Evolutionary conservation across 208 protist genomes (phyloP).

Genomic region (Trypanosoma congolense): DNA sequence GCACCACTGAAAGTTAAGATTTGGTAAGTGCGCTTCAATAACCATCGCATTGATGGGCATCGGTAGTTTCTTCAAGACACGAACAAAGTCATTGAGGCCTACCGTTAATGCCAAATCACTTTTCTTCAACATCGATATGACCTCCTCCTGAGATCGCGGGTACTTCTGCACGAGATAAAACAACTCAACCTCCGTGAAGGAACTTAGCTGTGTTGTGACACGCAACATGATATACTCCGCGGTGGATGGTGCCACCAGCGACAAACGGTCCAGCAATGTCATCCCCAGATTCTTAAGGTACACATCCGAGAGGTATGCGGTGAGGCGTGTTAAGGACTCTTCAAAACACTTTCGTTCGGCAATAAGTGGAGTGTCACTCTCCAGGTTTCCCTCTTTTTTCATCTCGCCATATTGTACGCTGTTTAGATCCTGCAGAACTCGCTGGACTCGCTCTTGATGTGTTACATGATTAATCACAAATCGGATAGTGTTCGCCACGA

Average conservation of each 20-base stretch:
- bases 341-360: constrained; percentile 12
- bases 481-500: constrained; percentile 15
- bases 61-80: constrained; percentile 44
- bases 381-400: constrained; percentile 3
- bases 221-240: constrained; percentile 30
- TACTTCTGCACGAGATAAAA: constrained; percentile 53
- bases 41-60: constrained; percentile 53
- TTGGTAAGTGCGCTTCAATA: constrained; percentile 42
- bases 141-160: constrained; percentile 25
- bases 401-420: background rate
- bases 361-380: constrained; percentile 3
- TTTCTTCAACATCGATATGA: constrained; percentile 35
- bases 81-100: constrained; percentile 58
- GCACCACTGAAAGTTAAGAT: constrained; percentile 54
- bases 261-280: constrained; percentile 34
- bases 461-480: constrained; percentile 19
- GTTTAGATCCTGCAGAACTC: constrained; percentile 3
- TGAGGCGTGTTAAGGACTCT: constrained; percentile 17
- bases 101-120: constrained; percentile 47
- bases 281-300: constrained; percentile 52
- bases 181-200: constrained; percentile 53
- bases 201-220: constrained; percentile 24
- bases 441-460: constrained; percentile 15
- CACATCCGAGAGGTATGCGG: constrained; percentile 22
- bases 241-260: constrained; percentile 31